Evolutionary conservation across 495 filamentous ascomycete genomes (phyloP), one percentile per base, ranked within the genome.

Genomic region (Penicillium odoratum): DNA sequence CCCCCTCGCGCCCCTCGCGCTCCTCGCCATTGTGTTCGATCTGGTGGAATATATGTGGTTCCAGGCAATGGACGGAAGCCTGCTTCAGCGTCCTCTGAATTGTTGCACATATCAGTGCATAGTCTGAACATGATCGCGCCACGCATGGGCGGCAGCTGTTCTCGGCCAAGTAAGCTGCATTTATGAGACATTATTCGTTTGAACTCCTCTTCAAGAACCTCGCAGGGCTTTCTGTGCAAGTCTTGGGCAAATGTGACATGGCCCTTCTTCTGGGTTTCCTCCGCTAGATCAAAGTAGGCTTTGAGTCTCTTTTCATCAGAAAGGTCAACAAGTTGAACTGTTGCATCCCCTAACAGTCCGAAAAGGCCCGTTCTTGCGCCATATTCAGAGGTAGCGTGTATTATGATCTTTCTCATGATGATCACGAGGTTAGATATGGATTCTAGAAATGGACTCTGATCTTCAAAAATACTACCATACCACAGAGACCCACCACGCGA

Each of bases 261-360:
- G 43, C 43, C 43, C 18, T 46, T 46, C 25, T 25, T 10, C 43
- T 46, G 43, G 3, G 43, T 46, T 21, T 21, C 21, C 42, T 44
- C 21, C n/a, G 42, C 42, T 7, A 44, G 13, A 25, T 18, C 42
- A 44, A 44, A 44, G 9, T 21, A 48, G 10, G 21, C 28, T 30
- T 28, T 25, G 10, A 29, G 46, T 48, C 13, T 8, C 46, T 48
- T 8, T 30, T 9, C 5, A 15, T 44, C 25, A 11, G 46, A 48
- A 3, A 48, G 3, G 10, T 60, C 52, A 2, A 55, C 40, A 18
- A 60, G 52, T 29, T 56, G 47, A 18, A 60, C 47, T 6, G 18
- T 40, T 30, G 31, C 48, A 42, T 60, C 58, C 3, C 36, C 48
- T 1, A 46, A 3, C 3, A 44, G 21, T 13, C 57, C 57, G 29